Conservation (phyloP, 192 early-diverging fungal species). For the Spizellomyces sp. region DNA sequence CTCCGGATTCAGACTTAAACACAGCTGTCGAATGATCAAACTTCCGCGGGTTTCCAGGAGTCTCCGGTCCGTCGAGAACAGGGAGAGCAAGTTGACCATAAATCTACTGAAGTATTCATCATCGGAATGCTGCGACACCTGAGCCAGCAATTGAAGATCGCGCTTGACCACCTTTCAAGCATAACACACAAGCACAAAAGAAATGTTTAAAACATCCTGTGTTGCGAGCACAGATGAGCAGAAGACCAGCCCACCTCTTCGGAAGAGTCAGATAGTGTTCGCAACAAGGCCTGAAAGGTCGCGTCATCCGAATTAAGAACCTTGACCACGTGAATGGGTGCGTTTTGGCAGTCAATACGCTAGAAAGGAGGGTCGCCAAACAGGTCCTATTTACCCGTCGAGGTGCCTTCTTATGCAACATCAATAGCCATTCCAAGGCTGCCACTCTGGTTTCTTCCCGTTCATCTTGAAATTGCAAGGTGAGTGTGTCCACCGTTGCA, state of each 20-base stretch:
- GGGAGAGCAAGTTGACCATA: conserved; percentile 82
- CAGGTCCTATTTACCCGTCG: conserved; percentile 52
- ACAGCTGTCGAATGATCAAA: conserved; percentile 92
- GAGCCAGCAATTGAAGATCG: conserved; percentile 91
- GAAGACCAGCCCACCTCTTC: conserved; percentile 69
- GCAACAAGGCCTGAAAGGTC: conserved; percentile 85
- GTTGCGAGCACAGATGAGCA: not conserved
- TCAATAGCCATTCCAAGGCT: conserved; percentile 94
- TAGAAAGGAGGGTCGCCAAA: conserved; percentile 16
- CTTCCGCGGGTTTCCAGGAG: conserved; percentile 88
- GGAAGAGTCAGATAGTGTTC: conserved; percentile 87
- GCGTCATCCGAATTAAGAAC: conserved; percentile 88
- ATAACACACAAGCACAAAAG: conserved; percentile 13
- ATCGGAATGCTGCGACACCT: conserved; percentile 85
- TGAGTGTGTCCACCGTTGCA: conserved; percentile 76
- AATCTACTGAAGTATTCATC: conserved; percentile 86
- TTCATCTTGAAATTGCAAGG: conserved; percentile 78
- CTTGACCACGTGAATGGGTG: conserved; percentile 37
- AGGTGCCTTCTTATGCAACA: conserved; percentile 93
- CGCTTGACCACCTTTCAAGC: conserved; percentile 73
- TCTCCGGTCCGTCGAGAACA: conserved; percentile 87
- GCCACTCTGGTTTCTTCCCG: conserved; percentile 92
- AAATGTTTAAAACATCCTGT: not conserved
- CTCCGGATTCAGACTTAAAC: conserved; percentile 87
- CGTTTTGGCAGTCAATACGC: conserved; percentile 10